A percentile compares a stretch with the other conserved stretches of the same genome.
Evolutionary conservation across 2,329 filamentous ascomycete genomes (phyloP).

Genomic region (Hypoxylon sp.): DNA sequence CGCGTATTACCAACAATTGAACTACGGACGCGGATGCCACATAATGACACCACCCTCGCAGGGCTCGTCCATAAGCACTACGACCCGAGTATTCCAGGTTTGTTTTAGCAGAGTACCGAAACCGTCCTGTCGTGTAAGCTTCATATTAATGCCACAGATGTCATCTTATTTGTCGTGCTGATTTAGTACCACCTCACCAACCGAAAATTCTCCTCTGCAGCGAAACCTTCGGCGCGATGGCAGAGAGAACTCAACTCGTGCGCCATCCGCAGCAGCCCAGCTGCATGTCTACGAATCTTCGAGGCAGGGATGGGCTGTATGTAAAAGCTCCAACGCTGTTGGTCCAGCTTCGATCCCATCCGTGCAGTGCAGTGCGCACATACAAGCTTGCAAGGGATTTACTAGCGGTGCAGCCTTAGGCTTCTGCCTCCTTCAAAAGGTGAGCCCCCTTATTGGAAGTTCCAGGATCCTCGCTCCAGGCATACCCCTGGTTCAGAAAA

Average conservation of each 20-base stretch:
- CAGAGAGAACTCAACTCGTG: slow-evolving; percentile 24
- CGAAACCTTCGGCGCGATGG: slow-evolving; percentile 28
- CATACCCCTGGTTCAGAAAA: slow-evolving; percentile 39
- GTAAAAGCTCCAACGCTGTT: slow-evolving; percentile 28
- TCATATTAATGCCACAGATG: slow-evolving; percentile 25
- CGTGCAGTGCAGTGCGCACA: slow-evolving; percentile 21
- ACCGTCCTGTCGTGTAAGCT: slow-evolving; percentile 48
- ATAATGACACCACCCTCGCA: slow-evolving; percentile 42
- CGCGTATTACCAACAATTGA: slow-evolving; percentile 26
- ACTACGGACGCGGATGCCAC: slow-evolving; percentile 32
- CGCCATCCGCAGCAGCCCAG: slow-evolving; percentile 31
- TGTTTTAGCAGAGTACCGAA: slow-evolving; percentile 47
- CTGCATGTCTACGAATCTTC: slow-evolving; percentile 35
- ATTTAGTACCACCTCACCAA: slow-evolving; percentile 28
- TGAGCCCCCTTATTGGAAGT: slow-evolving; percentile 20
- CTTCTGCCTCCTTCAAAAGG: slow-evolving; percentile 16
- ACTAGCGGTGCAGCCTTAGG: slow-evolving; percentile 26
- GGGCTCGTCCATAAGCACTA: slow-evolving; percentile 42
- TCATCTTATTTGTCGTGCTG: slow-evolving; percentile 30
- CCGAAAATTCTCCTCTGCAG: slow-evolving; percentile 41
- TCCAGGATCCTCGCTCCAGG: slow-evolving; percentile 32
- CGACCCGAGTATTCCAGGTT: slow-evolving; percentile 39
- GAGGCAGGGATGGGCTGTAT: slow-evolving; percentile 18
- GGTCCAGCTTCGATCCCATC: slow-evolving; percentile 31
- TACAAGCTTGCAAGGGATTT: slow-evolving; percentile 20